Conservation (phyloP, 1,284 basidiomycete genomes). For the Sphagnurus paluster region DNA sequence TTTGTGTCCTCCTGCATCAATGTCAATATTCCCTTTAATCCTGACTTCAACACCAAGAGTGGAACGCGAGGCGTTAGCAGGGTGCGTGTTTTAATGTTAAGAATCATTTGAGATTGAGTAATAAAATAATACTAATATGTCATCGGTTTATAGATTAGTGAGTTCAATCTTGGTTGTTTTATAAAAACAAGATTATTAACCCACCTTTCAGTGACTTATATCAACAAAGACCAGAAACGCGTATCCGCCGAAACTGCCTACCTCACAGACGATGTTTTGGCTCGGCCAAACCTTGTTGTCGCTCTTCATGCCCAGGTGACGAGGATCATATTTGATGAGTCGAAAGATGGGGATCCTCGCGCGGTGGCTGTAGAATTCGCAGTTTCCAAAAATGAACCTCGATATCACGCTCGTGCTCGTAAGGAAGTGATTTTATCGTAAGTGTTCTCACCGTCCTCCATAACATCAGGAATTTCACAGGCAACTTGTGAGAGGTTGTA, state of each 20-base stretch:
- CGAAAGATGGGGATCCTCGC: constrained; percentile 36
- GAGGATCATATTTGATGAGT: constrained; percentile 16
- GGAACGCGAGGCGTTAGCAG: constrained; percentile 54
- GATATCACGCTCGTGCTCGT: constrained; percentile 41
- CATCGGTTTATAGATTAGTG: constrained; percentile 12
- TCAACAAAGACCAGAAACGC: constrained; percentile 50
- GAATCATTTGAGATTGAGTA: no score
- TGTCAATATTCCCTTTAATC: constrained; percentile 47
- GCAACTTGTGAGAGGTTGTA: no score
- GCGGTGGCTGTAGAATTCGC: constrained; percentile 67
- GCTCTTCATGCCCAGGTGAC: constrained; percentile 54
- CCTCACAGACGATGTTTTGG: constrained; percentile 60
- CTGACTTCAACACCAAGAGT: constrained; percentile 53
- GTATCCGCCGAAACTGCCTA: constrained; percentile 68
- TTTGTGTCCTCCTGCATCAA: constrained; percentile 51
- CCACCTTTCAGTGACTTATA: constrained; percentile 52
- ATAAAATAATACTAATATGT: no score
- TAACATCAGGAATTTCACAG: no score
- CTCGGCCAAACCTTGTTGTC: constrained; percentile 63
- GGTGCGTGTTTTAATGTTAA: constrained; percentile 31
- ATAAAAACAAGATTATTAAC: not conserved
- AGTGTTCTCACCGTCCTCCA: no score
- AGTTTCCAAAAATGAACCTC: constrained; percentile 30
- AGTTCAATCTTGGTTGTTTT: not conserved
- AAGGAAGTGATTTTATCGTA: constrained; percentile 67